Conservation (phyloP, 148 eudicot species). For the Rhododendron vialii region DNA sequence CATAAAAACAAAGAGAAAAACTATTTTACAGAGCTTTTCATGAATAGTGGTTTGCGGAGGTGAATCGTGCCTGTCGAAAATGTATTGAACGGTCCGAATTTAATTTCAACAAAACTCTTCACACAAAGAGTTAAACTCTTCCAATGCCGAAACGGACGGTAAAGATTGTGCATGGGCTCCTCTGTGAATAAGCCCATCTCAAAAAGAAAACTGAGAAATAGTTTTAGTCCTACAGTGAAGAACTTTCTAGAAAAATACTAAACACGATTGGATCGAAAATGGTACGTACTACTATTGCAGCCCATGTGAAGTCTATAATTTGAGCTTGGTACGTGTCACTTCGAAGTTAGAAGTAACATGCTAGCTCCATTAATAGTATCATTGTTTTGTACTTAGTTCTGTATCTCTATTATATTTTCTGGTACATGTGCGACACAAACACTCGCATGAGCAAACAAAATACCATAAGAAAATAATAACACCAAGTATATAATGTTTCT, state of each 20-base stretch:
- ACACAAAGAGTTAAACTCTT: no score
- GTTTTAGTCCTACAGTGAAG: not conserved
- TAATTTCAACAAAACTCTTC: no score
- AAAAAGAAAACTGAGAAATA: no score
- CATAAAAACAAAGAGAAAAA: not conserved
- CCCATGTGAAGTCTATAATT: not conserved
- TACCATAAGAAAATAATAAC: no score
- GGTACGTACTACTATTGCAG: not conserved
- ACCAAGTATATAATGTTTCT: not conserved
- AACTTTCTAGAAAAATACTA: not conserved
- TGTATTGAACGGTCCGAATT: no score
- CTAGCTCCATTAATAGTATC: not conserved
- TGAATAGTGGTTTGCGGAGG: no score
- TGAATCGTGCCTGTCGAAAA: no score
- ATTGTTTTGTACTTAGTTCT: not conserved
- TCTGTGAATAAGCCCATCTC: no score
- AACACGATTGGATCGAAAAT: not conserved
- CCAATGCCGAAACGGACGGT: no score
- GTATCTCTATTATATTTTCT: not conserved
- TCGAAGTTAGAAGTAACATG: not conserved
- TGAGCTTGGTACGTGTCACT: not conserved
- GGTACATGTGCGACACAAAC: not conserved
- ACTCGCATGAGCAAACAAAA: not conserved
- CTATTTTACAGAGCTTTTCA: no score
- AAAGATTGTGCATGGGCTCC: no score